These are phyloP conservation scores for Entomortierella chlamydospora DNA, from an alignment of 192 early-diverging fungal genomes.

Conservation along the genomic window DNA sequence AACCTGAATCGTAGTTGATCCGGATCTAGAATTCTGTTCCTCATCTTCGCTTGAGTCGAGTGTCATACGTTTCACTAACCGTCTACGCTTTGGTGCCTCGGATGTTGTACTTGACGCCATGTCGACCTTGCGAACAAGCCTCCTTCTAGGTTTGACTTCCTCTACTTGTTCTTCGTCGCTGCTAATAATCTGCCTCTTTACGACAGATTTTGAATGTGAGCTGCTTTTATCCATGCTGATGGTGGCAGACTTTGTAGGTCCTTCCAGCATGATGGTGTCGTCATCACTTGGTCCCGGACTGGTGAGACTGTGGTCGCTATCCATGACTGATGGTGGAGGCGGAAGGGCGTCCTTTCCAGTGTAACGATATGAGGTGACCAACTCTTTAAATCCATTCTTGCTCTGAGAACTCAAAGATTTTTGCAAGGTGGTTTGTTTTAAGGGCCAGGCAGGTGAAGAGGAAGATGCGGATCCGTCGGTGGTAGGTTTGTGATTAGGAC, in stretches of 20 bases:
- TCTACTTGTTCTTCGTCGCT: slow-evolving; percentile 29
- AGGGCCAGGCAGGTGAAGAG: background rate
- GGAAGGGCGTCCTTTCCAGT: slow-evolving; percentile 26
- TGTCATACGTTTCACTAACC: slow-evolving; percentile 17
- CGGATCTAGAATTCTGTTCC: background rate
- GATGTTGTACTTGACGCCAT: background rate
- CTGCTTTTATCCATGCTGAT: background rate
- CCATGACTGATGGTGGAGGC: background rate
- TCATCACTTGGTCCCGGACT: slow-evolving; percentile 23
- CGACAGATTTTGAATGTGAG: background rate
- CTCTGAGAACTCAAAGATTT: slow-evolving; percentile 3
- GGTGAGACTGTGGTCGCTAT: slow-evolving; percentile 37
- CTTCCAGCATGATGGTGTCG: slow-evolving; percentile 18
- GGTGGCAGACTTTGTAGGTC: background rate
- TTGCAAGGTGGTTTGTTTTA: background rate
- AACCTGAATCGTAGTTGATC: slow-evolving; percentile 6
- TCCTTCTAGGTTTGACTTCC: slow-evolving; percentile 21
- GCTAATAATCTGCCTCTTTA: slow-evolving; percentile 21
- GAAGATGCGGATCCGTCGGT: background rate
- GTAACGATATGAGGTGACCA: slow-evolving; percentile 29
- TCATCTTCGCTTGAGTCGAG: slow-evolving; percentile 24
- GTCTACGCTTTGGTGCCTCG: slow-evolving; percentile 26
- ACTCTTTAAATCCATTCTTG: slow-evolving; percentile 25
- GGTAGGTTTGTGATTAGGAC: background rate
- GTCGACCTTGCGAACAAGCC: slow-evolving; percentile 19